A percentile compares a stretch with the other conserved stretches of the same genome.
Conservation (phyloP, 139 green algal genomes). For the Micromonas commoda region DNA sequence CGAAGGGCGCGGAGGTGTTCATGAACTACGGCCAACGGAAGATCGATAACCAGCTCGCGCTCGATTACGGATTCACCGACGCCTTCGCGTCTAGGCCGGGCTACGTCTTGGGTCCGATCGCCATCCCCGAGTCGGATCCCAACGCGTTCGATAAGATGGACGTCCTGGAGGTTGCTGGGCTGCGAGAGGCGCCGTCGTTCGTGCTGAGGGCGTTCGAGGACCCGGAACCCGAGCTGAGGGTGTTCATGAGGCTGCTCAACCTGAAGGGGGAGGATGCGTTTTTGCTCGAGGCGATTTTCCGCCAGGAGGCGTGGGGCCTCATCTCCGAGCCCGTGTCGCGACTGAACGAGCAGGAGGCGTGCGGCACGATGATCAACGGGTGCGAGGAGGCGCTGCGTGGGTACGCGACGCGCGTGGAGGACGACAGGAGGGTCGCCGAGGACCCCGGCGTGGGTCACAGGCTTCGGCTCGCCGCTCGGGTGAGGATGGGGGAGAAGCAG, state of each 20-base stretch:
- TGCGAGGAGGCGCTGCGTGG: not conserved
- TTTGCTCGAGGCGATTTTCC: conserved; percentile 22
- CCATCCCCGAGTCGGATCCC: conserved; percentile 7
- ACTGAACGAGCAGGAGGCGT: conserved; percentile 17
- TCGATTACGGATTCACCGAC: conserved; percentile 21
- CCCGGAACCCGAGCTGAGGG: not conserved
- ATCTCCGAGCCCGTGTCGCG: conserved; percentile 10
- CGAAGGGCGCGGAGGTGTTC: not conserved
- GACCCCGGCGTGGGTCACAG: not conserved
- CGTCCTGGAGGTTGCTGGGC: not conserved
- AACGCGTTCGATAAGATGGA: conserved; percentile 22
- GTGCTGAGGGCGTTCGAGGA: conserved; percentile 4
- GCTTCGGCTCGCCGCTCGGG: not conserved
- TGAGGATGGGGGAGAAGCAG: conserved; percentile 3
- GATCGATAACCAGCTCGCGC: not conserved
- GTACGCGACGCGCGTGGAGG: conserved; percentile 5
- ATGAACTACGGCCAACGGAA: not conserved
- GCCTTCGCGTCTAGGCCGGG: not conserved
- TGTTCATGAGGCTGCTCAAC: conserved; percentile 17
- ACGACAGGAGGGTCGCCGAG: not conserved
- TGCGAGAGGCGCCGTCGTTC: not conserved
- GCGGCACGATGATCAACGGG: conserved; percentile 6
- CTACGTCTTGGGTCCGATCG: not conserved
- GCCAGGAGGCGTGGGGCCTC: conserved; percentile 1
- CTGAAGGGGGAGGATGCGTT: conserved; percentile 5